Evolutionary conservation across 1,139 yeast species (phyloP), one percentile per base, ranked within the genome.

Genomic region (Candida frijolesensis): DNA sequence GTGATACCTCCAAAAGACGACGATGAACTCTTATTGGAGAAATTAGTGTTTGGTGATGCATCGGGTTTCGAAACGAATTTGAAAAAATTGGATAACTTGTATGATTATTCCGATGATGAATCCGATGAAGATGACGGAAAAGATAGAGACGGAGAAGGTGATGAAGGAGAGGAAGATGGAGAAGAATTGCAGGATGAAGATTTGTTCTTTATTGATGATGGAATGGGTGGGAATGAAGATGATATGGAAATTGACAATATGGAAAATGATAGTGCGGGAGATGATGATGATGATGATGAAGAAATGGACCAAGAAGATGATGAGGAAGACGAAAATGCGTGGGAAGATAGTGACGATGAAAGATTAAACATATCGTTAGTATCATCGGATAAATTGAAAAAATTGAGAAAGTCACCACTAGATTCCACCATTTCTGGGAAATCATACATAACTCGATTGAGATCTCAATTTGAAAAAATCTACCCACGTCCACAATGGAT

Each of bases 261-360:
- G 9, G 67, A 60, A 30, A 74, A 66, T 25, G 61, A 56, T 46
- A 76, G 77, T 76, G 83, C 76, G 12, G 63, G 70, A 4, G 83
- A 76, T 51, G 71, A 63, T 9, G 60, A 63, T 29, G 71, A 64
- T 4, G 67, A 63, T 5, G 73, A 68, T n/a, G 64, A 62, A 22
- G 67, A 56, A 4, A 69, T 61, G 4, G 67, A 59, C 5, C 73
- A 66, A 4, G 67, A 60, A 3, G 73, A 68, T 34, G 72, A 69
- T 11, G 78, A 71, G 14, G 59, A 56, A n/a, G 51, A 49, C 2
- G 73, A 68, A 25, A 79, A 76, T 52, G 96, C 91, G 7, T 95
- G 99, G 99, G 70, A 70, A 16, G 99, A 94, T 68, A 87, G 96
- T 53, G 99, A 94, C 63, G 99, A 94, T 65, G 98, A 92, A 57